phyloP scores from a whole-genome alignment of 495 filamentous ascomycete species.

The Daldinia decipiens region DNA sequence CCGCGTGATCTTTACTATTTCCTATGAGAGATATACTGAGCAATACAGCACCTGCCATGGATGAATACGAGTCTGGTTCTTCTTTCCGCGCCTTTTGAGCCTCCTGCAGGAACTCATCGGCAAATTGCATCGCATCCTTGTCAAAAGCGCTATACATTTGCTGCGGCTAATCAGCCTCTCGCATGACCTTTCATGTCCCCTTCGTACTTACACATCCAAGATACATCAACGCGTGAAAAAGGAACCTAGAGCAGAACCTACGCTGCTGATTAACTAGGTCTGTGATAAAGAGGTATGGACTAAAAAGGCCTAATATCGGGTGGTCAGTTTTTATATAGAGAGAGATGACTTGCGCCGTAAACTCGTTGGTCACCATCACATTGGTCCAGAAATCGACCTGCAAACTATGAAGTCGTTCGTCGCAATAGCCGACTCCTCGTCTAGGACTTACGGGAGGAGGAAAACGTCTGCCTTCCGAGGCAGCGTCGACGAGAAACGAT shows the following conservation, averaged over 20 bases:
- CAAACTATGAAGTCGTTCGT: slow-evolving; percentile 38
- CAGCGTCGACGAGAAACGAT: not conserved
- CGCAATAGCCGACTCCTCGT: slow-evolving; percentile 31
- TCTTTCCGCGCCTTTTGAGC: slow-evolving; percentile 28
- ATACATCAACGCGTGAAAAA: slow-evolving; percentile 43
- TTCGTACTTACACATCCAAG: slow-evolving; percentile 39
- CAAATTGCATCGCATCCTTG: slow-evolving; percentile 23
- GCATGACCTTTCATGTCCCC: no score
- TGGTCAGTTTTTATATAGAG: slow-evolving; percentile 47
- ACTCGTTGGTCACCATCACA: slow-evolving; percentile 21
- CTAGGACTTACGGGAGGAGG: slow-evolving; percentile 11
- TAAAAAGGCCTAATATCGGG: slow-evolving; percentile 39
- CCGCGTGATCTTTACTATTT: slow-evolving; percentile 31
- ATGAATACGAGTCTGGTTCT: slow-evolving; percentile 27
- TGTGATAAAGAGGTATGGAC: slow-evolving; percentile 35
- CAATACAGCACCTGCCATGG: slow-evolving; percentile 40
- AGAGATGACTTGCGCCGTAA: slow-evolving; percentile 40
- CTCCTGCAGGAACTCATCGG: slow-evolving; percentile 26
- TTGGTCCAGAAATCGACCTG: slow-evolving; percentile 40
- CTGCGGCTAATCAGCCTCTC: slow-evolving; percentile 7
- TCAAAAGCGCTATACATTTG: slow-evolving; percentile 44
- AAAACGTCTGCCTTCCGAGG: slow-evolving; percentile 12
- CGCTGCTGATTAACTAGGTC: slow-evolving; percentile 34
- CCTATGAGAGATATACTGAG: slow-evolving; percentile 38
- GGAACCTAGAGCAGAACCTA: slow-evolving; percentile 41